phyloP scores from a whole-genome alignment of 129 eudicot genomes.

The Smallanthus sonchifolius region DNA sequence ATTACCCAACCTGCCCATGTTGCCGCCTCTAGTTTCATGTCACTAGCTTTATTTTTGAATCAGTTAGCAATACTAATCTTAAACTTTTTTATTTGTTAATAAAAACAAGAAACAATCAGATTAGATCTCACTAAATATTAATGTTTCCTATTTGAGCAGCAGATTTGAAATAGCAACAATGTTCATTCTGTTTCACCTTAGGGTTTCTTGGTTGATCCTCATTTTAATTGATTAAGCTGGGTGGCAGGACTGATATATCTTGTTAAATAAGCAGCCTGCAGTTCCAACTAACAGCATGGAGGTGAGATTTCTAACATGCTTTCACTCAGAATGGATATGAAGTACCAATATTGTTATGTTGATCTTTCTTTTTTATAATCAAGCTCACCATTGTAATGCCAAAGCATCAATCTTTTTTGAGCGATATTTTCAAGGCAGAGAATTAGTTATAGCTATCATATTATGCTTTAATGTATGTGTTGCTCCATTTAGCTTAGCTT shows the following conservation, averaged over 20 bases:
- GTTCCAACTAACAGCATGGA: constrained; percentile 48
- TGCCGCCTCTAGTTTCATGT: not conserved
- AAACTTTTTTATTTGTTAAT: not conserved
- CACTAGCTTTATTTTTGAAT: not conserved
- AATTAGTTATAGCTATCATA: not conserved
- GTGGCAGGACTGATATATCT: constrained; percentile 65
- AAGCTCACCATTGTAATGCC: not conserved
- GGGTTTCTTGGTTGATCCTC: constrained; percentile 34
- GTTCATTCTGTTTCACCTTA: constrained; percentile 3
- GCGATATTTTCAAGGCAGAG: not conserved
- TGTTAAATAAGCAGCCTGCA: constrained; percentile 65
- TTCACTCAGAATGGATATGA: constrained; percentile 1
- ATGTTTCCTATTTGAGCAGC: not conserved
- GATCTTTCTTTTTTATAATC: not conserved
- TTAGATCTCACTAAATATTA: not conserved
- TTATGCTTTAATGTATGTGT: not conserved
- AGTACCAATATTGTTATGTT: not conserved
- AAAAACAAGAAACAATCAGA: not conserved
- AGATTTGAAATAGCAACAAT: constrained; percentile 2
- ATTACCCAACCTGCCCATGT: not conserved
- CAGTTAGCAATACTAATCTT: not conserved
- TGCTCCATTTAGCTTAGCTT: not conserved
- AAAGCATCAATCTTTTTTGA: not conserved
- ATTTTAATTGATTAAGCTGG: constrained; percentile 48
- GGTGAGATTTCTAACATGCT: constrained; percentile 48